Evolutionary conservation across 768 basidiomycete genomes (phyloP).

Genomic region (Leccinum obscurum): DNA sequence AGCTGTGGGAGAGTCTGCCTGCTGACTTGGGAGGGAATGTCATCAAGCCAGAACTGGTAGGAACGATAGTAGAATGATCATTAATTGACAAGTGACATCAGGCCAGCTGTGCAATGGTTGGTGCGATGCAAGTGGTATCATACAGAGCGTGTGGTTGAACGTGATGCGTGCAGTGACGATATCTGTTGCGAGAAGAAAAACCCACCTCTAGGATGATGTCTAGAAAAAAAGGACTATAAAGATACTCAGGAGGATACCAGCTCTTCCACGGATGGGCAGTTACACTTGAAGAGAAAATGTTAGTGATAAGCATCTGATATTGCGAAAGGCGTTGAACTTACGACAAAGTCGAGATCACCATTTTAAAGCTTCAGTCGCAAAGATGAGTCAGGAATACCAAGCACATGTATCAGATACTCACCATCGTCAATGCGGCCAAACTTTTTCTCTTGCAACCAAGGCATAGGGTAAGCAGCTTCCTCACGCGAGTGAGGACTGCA

Average conservation of each 20-base stretch:
- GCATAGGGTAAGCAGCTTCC: no score
- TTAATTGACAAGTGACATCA: conserved; percentile 20
- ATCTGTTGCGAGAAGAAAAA: conserved; percentile 50
- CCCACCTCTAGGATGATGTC: conserved; percentile 32
- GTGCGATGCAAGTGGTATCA: conserved; percentile 30
- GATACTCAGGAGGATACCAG: conserved; percentile 41
- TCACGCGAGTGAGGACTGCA: no score
- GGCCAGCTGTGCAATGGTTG: conserved; percentile 11
- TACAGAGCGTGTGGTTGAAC: conserved; percentile 66
- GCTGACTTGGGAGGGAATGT: conserved; percentile 19
- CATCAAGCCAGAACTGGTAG: conserved; percentile 20
- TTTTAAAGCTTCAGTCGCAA: no score
- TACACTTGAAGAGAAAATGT: conserved; percentile 52
- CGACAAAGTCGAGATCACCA: conserved; percentile 90
- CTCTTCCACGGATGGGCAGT: conserved; percentile 86
- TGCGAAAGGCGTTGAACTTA: conserved; percentile 41
- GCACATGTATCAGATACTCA: no score
- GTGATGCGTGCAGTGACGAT: conserved; percentile 39
- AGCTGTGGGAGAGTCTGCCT: conserved; percentile 35
- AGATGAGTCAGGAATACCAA: no score
- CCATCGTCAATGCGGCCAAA: no score
- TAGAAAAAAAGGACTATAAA: conserved; percentile 21
- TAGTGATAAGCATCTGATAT: conserved; percentile 7
- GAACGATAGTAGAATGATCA: conserved; percentile 10
- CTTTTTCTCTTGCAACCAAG: no score